Percentiles rank a stretch among this genome's conserved stretches.
Conservation (phyloP, 331 rosid genomes). For the Ulmus americana region DNA sequence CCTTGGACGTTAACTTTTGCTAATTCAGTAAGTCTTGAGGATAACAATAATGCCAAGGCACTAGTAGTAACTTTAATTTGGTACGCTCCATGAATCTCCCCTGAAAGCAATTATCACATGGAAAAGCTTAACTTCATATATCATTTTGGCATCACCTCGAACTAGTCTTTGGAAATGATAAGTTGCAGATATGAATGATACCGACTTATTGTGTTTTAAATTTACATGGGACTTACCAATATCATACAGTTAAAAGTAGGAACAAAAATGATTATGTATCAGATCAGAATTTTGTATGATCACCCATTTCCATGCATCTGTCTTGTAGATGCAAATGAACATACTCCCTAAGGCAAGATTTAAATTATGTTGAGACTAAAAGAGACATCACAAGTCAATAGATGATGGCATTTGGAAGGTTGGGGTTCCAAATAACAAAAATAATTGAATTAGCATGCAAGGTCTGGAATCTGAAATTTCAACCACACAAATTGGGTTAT, state of each 20-base stretch:
- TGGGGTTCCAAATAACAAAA: too few relatives aligned
- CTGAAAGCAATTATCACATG: slow-evolving; percentile 36
- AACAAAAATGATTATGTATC: too few relatives aligned
- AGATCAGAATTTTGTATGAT: too few relatives aligned
- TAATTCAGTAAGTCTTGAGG: slow-evolving; percentile 57
- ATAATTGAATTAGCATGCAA: too few relatives aligned
- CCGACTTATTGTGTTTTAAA: background rate
- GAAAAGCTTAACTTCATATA: background rate
- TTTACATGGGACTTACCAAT: background rate
- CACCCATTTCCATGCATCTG: too few relatives aligned
- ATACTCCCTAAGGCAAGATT: too few relatives aligned
- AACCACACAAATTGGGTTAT: too few relatives aligned
- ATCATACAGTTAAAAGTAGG: background rate
- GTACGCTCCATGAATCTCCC: slow-evolving; percentile 90
- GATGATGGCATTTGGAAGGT: too few relatives aligned
- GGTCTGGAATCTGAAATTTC: too few relatives aligned
- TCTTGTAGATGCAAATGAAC: too few relatives aligned
- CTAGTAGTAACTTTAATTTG: slow-evolving; percentile 90
- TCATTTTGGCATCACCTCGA: background rate
- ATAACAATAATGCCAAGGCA: slow-evolving; percentile 74
- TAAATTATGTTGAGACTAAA: too few relatives aligned
- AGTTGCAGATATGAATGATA: background rate
- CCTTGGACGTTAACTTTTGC: slow-evolving; percentile 60
- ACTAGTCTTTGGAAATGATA: background rate
- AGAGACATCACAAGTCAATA: too few relatives aligned